These are phyloP conservation scores for Tuber indicum DNA, from an alignment of 495 filamentous ascomycete species.

Conservation along the genomic window DNA sequence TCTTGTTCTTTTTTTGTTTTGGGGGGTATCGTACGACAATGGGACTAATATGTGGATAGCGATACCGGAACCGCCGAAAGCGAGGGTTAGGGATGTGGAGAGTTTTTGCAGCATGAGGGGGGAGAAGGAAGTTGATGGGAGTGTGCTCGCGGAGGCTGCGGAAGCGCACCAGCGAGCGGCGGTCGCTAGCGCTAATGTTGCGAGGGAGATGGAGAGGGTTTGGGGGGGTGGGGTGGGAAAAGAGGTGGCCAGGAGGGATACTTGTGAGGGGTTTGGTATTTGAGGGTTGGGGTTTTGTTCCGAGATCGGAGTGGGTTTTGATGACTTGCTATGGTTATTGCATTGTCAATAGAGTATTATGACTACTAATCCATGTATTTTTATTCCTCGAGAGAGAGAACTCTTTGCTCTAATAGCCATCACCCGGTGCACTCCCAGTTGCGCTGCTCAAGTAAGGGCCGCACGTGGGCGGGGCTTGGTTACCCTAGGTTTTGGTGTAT, in stretches of 20 bases:
- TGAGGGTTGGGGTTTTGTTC: not conserved
- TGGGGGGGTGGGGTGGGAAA: conserved; percentile 2
- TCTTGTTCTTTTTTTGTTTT: not conserved
- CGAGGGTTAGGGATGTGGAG: not conserved
- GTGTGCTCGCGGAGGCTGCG: conserved; percentile 9
- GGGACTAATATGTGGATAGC: not conserved
- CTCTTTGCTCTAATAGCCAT: not conserved
- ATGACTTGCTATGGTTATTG: not conserved
- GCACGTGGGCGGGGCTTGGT: not conserved
- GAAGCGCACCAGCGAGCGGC: conserved; percentile 21
- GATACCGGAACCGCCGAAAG: not conserved
- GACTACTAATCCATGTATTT: not conserved
- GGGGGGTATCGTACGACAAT: not conserved
- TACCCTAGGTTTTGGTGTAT: not conserved
- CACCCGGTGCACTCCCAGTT: not conserved
- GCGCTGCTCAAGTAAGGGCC: rapidly evolving
- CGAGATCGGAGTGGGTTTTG: not conserved
- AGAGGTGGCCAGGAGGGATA: not conserved
- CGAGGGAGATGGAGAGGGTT: conserved; percentile 15
- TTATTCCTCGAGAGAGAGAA: not conserved
- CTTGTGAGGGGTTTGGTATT: not conserved
- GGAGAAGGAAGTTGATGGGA: not conserved
- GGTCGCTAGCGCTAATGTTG: conserved; percentile 14
- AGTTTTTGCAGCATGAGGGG: not conserved
- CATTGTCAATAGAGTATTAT: not conserved